These are phyloP conservation scores for Suhomyces choctaworum DNA, from an alignment of 1,139 yeast genomes.

Conservation along the genomic window DNA sequence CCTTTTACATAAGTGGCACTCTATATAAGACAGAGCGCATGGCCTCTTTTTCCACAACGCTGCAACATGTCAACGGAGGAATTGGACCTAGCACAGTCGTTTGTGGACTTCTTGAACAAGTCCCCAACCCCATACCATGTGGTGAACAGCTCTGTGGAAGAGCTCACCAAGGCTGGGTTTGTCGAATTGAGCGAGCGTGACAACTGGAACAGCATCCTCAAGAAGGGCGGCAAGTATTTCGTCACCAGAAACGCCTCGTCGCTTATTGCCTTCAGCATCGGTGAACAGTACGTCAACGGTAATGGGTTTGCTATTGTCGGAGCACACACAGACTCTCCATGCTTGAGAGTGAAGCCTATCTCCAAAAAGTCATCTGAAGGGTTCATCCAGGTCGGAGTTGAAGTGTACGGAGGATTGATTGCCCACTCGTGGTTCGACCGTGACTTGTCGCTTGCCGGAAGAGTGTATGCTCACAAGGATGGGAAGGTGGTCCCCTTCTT, in stretches of 20 bases:
- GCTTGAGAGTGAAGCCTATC: conserved; percentile 85
- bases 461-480: conserved; percentile 65
- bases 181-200: conserved; percentile 70
- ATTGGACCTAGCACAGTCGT: conserved; percentile 51
- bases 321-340: conserved; percentile 96
- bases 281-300: conserved; percentile 73
- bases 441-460: conserved; percentile 87
- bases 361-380: conserved; percentile 74
- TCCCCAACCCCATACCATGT: conserved; percentile 97
- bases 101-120: conserved; percentile 74
- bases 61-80: conserved; percentile 14
- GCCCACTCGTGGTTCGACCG: conserved; percentile 95
- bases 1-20: too few species aligned
- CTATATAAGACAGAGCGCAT: too few species aligned
- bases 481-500: conserved; percentile 63
- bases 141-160: conserved; percentile 61
- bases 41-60: too few species aligned
- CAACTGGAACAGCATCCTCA: conserved; percentile 64
- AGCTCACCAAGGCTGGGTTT: conserved; percentile 64
- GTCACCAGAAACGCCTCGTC: conserved; percentile 89
- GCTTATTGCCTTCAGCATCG: conserved; percentile 81
- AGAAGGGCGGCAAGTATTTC: conserved; percentile 64
- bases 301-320: conserved; percentile 87
- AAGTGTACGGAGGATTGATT: conserved; percentile 92
- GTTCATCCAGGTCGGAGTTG: conserved; percentile 88